Evolutionary conservation across 306 rosid species (phyloP).

Genomic region (Inga laurina): DNA sequence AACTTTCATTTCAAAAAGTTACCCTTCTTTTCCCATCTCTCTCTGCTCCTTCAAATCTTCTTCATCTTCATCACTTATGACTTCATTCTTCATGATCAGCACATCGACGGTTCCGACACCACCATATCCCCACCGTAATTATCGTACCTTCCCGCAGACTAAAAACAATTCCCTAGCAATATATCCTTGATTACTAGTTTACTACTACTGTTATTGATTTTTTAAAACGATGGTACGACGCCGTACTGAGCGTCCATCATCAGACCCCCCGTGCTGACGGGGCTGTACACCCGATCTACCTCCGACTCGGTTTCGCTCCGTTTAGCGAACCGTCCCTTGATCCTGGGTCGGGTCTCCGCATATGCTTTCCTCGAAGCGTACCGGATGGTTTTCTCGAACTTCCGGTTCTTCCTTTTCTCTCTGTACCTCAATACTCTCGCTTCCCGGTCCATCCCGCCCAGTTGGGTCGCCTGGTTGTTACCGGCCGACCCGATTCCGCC

Average conservation of each 20-base stretch:
- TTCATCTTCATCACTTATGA: not conserved
- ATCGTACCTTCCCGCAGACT: not conserved
- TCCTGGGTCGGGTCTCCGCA: conserved; percentile 65
- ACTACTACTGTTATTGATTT: not conserved
- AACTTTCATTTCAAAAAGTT: not conserved
- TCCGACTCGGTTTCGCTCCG: conserved; percentile 41
- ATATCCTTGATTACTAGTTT: too few relatives aligned
- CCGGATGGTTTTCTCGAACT: conserved; percentile 59
- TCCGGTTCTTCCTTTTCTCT: conserved; percentile 65
- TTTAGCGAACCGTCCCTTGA: conserved; percentile 65
- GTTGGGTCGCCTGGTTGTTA: conserved; percentile 40
- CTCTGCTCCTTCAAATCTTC: not conserved
- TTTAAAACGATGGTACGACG: conserved; percentile 59
- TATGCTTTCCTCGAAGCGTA: conserved; percentile 64
- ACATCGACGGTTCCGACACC: not conserved
- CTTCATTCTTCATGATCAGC: not conserved
- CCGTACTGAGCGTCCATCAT: conserved; percentile 51
- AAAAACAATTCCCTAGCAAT: not conserved
- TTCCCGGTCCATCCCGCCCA: conserved; percentile 53
- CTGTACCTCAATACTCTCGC: conserved; percentile 65
- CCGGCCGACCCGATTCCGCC: conserved; percentile 21
- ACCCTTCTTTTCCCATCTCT: not conserved
- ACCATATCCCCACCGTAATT: not conserved
- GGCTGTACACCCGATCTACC: conserved; percentile 40
- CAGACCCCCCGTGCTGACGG: conserved; percentile 10